Conservation (phyloP, 306 rosid genomes). For the Mimosa bimucronata region DNA sequence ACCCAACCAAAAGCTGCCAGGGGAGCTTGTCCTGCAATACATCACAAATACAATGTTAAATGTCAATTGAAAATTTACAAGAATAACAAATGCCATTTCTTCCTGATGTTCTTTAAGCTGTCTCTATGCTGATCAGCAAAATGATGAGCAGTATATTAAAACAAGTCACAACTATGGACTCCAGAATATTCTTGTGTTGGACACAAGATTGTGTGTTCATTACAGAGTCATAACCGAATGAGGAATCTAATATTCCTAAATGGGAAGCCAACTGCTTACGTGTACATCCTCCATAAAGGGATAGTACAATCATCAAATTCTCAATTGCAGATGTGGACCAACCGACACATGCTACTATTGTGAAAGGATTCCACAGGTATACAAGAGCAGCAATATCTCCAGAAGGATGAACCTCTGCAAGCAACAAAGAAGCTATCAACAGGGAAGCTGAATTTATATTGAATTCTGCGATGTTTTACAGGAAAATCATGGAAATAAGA, state of each 20-base stretch:
- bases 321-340: slow-evolving; percentile 57
- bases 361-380: slow-evolving; percentile 36
- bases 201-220: background rate
- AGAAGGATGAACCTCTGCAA: slow-evolving; percentile 30
- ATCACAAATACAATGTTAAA: slow-evolving; percentile 39
- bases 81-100: slow-evolving; percentile 26
- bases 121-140: slow-evolving; percentile 4
- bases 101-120: background rate
- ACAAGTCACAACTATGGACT: background rate
- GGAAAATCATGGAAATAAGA: background rate
- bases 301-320: slow-evolving; percentile 49
- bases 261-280: slow-evolving; percentile 40
- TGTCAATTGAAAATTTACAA: slow-evolving; percentile 29
- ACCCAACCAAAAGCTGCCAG: slow-evolving; percentile 98
- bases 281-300: slow-evolving; percentile 55
- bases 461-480: background rate
- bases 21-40: slow-evolving; percentile 65
- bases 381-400: slow-evolving; percentile 17
- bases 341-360: slow-evolving; percentile 56
- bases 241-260: background rate
- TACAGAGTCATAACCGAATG: background rate
- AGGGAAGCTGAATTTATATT: background rate
- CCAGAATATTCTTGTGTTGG: background rate
- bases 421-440: background rate
- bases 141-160: background rate